phyloP scores from a whole-genome alignment of 2,329 filamentous ascomycete genomes.

The Cadophora sp. region DNA sequence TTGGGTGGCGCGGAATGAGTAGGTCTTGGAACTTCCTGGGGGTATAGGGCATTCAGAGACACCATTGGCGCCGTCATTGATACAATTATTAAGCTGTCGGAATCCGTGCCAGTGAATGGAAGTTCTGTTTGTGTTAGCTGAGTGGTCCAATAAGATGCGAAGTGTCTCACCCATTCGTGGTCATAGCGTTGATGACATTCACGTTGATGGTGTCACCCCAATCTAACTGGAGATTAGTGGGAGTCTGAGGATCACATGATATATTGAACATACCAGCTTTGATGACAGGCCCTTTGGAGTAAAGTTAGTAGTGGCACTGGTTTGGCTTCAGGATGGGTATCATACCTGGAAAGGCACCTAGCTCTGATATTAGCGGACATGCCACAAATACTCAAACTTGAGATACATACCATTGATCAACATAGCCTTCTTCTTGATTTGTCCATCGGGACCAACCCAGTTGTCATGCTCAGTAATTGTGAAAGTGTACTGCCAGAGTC shows the following conservation, averaged over 20 bases:
- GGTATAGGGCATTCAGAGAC: conserved; percentile 70
- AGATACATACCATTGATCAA: conserved; percentile 17
- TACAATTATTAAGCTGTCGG: conserved; percentile 51
- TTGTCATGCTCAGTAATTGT: conserved; percentile 23
- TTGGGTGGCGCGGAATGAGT: conserved; percentile 36
- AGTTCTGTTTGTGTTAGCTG: conserved; percentile 39
- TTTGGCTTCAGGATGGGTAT: conserved; percentile 41
- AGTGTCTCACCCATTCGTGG: conserved; percentile 53
- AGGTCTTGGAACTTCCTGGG: conserved; percentile 45
- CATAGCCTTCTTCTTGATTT: conserved; percentile 23
- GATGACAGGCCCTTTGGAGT: conserved; percentile 39
- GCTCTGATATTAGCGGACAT: conserved; percentile 23
- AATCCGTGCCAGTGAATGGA: conserved; percentile 55
- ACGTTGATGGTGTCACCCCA: conserved; percentile 56
- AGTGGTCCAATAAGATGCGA: too few relatives aligned
- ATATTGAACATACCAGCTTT: conserved; percentile 35
- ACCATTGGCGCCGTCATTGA: conserved; percentile 51
- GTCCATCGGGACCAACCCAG: conserved; percentile 22
- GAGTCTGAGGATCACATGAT: background rate
- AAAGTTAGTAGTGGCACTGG: conserved; percentile 32
- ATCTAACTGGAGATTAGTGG: conserved; percentile 11
- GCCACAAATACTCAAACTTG: background rate
- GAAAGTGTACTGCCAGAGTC: conserved; percentile 20
- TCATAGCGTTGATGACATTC: conserved; percentile 66
- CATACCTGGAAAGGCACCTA: conserved; percentile 38